These are phyloP conservation scores for Monascus purpureus DNA, from an alignment of 495 filamentous ascomycete species.

Conservation along the genomic window DNA sequence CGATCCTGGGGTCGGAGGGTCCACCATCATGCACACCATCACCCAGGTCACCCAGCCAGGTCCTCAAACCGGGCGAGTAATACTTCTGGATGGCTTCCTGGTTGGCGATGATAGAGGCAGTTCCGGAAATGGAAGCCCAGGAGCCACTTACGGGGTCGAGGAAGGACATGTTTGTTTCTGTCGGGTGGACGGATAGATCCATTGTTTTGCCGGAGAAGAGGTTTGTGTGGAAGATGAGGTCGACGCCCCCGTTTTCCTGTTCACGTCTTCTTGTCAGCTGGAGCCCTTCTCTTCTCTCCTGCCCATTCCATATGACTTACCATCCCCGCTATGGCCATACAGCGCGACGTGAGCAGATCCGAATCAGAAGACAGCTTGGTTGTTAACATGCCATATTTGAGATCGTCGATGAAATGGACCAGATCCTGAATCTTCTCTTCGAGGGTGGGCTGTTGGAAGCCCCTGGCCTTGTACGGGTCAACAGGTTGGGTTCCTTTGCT, in stretches of 20 bases:
- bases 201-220: slow-evolving; percentile 84
- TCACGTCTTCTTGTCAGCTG: slow-evolving; percentile 1
- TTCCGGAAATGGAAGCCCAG: slow-evolving; percentile 74
- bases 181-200: slow-evolving; percentile 57
- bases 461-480: slow-evolving; percentile 74
- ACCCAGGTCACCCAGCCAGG: slow-evolving; percentile 84
- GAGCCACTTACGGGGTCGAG: slow-evolving; percentile 51
- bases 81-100: slow-evolving; percentile 55
- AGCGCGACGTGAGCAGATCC: slow-evolving; percentile 60
- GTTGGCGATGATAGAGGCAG: slow-evolving; percentile 52
- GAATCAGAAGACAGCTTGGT: slow-evolving; percentile 54
- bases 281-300: neutral
- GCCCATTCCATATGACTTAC: slow-evolving; percentile 25
- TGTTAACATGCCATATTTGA: slow-evolving; percentile 74
- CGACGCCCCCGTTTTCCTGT: slow-evolving; percentile 67
- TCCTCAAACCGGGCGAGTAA: slow-evolving; percentile 62
- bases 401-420: slow-evolving; percentile 45
- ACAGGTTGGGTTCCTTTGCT: slow-evolving; percentile 43
- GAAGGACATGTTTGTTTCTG: slow-evolving; percentile 76
- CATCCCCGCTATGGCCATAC: slow-evolving; percentile 82
- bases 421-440: slow-evolving; percentile 73
- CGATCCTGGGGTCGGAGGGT: slow-evolving; percentile 66
- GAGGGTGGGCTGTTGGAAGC: slow-evolving; percentile 44
- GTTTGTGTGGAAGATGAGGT: slow-evolving; percentile 90
- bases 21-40: slow-evolving; percentile 79